These are phyloP conservation scores for Vigna unguiculata DNA, from an alignment of 306 rosid species.

Conservation along the genomic window DNA sequence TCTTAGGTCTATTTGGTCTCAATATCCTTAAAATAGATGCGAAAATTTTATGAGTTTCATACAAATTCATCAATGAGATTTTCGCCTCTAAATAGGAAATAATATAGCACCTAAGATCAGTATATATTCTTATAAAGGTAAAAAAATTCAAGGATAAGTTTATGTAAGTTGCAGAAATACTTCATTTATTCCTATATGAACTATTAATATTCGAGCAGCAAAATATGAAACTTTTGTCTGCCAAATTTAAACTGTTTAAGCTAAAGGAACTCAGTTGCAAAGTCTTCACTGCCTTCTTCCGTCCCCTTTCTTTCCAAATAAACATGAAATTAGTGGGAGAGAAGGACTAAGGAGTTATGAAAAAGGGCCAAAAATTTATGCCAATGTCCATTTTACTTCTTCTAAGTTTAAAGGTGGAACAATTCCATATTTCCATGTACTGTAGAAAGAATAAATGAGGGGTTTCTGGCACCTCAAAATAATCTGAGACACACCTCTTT, in stretches of 20 bases:
- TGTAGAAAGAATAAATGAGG: not conserved
- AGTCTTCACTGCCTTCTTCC: not conserved
- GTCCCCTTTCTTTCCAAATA: not conserved
- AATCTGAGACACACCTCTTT: no score
- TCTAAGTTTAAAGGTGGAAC: not conserved
- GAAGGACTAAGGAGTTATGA: not conserved
- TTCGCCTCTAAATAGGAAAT: not conserved
- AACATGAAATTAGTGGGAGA: not conserved
- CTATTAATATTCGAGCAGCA: no score
- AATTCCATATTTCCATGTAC: not conserved
- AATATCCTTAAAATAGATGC: not conserved
- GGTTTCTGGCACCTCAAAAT: not conserved
- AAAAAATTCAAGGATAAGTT: not conserved
- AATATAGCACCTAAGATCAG: not conserved
- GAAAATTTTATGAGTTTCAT: not conserved
- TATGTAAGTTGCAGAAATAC: not conserved
- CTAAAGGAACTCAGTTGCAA: not conserved
- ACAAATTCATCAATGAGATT: slow-evolving; percentile 28
- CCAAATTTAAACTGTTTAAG: not conserved
- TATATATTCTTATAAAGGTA: not conserved
- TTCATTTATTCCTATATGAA: not conserved
- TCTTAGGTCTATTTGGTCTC: not conserved
- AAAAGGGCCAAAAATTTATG: not conserved
- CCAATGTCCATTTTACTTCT: not conserved
- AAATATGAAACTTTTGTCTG: not conserved